Evolutionary conservation across 2,329 filamentous ascomycete species (phyloP), one percentile per base, ranked within the genome.

Genomic region (Scolecobasidium constrictum): DNA sequence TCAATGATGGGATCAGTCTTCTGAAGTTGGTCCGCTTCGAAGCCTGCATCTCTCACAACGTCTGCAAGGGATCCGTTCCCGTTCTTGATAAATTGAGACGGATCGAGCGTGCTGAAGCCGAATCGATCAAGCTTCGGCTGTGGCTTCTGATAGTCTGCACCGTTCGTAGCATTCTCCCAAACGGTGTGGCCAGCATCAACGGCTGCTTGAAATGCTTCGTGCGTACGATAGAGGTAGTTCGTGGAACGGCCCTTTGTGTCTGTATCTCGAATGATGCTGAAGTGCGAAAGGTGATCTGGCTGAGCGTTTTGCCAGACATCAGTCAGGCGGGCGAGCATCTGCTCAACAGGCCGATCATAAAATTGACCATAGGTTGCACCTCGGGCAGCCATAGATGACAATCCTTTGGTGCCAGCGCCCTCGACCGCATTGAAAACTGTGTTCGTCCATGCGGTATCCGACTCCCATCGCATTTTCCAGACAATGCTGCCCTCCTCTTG

Each of bases 231-330:
- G 6, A 72, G 54, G 54, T 73, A 79, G 46, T 72, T 68, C 11
- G 64, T 60, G 21, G 61, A 56, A 15, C 69, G 71, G 11, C 63
- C 59, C 12, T 62, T 62, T 12, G 72, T 61, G 2, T 64, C 61
- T 4, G 67, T 71, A 43, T 78, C 74, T 47, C 73, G 62, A 23
- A 79, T 64, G 21, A 80, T 60, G 9, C 70, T 65, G 13, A 77
- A 56, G 51, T 78, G 73, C 15, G 71, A 67, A 17, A 79, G 60
- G 53, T 77, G 68, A 3, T 61, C 56, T 18, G 76, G 75, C 49
- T 81, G 77, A n/a, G 71, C 72, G 13, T 69, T 51, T 42, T 75
- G 67, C 69, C 75, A 78, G 43, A 66, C 61, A 44, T 76, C 68
- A 2, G 71, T 71, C 28, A 80, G 50, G 19, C 73, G 68, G 38